These are phyloP conservation scores for Lasiosphaeriaceae sp. DNA, from an alignment of 495 filamentous ascomycete genomes.

Conservation along the genomic window DNA sequence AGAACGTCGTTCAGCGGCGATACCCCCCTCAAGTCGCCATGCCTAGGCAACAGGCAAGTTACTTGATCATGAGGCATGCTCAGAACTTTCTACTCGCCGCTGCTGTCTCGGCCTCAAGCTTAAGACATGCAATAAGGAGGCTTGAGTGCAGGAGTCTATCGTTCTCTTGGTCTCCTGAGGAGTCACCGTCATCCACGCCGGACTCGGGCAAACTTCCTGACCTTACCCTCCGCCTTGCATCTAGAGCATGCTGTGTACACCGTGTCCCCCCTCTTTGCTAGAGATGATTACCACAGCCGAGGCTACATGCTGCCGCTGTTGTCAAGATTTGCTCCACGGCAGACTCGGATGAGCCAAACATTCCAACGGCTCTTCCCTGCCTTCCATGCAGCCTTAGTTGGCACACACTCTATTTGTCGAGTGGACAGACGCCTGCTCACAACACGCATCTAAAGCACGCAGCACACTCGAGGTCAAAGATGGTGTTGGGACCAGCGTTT, in stretches of 20 bases:
- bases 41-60: neutral
- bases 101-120: constrained; percentile 6
- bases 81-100: neutral
- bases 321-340: neutral
- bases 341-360: neutral
- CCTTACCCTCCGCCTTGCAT: neutral
- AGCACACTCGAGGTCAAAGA: too few species aligned
- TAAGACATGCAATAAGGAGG: constrained; percentile 20
- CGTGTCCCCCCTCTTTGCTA: neutral
- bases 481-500: too few species aligned
- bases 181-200: neutral
- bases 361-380: neutral
- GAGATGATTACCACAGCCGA: neutral
- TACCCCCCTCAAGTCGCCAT: neutral
- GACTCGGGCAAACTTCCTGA: neutral
- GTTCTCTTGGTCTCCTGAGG: neutral
- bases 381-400: constrained; percentile 11
- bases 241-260: neutral
- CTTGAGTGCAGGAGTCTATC: constrained; percentile 8
- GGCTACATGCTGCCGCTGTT: neutral
- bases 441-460: too few species aligned
- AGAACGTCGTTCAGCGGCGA: neutral
- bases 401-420: constrained; percentile 2
- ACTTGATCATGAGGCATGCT: constrained; percentile 14
- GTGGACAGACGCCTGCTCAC: neutral